Evolutionary conservation across 257 asterid species (phyloP).

Genomic region (Nicotiana sylvestris): DNA sequence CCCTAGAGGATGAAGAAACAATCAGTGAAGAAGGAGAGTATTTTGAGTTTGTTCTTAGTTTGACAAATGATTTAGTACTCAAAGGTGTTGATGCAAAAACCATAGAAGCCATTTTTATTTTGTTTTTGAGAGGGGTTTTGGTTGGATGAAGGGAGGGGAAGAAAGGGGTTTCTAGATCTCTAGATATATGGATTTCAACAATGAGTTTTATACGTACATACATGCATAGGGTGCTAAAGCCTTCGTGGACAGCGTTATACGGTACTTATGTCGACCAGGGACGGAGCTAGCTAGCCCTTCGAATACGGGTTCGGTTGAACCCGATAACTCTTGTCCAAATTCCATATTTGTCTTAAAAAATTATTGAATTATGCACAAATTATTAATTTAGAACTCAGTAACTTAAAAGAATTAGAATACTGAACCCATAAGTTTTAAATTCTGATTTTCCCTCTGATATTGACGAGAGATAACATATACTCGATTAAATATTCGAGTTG

Average conservation of each 20-base stretch:
- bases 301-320: too few relatives aligned
- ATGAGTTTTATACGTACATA: neutral
- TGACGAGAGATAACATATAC: neutral
- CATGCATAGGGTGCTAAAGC: neutral
- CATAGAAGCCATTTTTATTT: neutral
- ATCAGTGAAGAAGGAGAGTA: neutral
- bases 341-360: too few relatives aligned
- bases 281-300: too few relatives aligned
- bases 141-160: neutral
- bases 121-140: neutral
- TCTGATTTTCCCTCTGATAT: too few relatives aligned
- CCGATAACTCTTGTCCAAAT: too few relatives aligned
- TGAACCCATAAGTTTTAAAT: too few relatives aligned
- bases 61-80: neutral
- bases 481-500: too few relatives aligned
- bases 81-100: neutral
- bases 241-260: neutral
- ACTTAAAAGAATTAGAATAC: too few relatives aligned
- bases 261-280: neutral
- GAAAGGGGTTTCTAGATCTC: neutral
- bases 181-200: neutral
- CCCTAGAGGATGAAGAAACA: neutral
- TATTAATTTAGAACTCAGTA: too few relatives aligned
- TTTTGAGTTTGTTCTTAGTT: neutral
- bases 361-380: too few relatives aligned